Evolutionary conservation across 2,329 filamentous ascomycete species (phyloP).

Genomic region (Aspergillus alliaceus): DNA sequence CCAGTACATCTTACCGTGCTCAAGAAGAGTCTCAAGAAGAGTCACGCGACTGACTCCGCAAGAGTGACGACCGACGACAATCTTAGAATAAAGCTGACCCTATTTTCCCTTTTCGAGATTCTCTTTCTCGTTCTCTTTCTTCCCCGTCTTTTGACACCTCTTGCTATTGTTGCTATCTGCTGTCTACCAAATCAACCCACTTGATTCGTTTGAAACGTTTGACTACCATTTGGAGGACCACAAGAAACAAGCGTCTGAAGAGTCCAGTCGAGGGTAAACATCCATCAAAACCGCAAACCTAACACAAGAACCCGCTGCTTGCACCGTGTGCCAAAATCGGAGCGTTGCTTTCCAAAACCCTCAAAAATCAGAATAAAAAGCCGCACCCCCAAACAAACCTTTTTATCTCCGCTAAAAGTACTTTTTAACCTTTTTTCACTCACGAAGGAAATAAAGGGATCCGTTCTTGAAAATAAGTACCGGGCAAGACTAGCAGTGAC

Average conservation of each 20-base stretch:
- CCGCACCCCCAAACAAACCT: no score
- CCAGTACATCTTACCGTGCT: not conserved
- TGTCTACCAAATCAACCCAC: not conserved
- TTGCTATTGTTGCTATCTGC: not conserved
- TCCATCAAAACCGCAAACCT: not conserved
- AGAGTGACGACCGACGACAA: not conserved
- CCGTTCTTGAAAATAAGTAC: conserved; percentile 6
- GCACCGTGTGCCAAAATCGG: not conserved
- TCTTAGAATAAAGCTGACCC: no score
- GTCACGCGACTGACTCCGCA: no score
- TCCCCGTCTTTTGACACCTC: not conserved
- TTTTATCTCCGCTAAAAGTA: not conserved
- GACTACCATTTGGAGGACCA: not conserved
- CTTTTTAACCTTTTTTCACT: conserved; percentile 7
- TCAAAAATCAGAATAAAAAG: no score
- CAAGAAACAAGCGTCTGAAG: not conserved
- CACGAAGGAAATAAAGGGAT: conserved; percentile 8
- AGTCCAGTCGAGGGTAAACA: not conserved
- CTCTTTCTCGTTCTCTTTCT: no score
- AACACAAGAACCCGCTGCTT: not conserved
- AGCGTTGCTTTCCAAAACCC: not conserved
- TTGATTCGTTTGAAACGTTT: not conserved
- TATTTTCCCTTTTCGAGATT: no score
- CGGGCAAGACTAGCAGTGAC: conserved; percentile 2
- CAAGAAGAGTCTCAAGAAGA: not conserved